Percentiles rank a stretch among this genome's conserved stretches.
These are phyloP conservation scores for Botryotinia calthae DNA, from an alignment of 2,329 filamentous ascomycete genomes.

Conservation along the genomic window DNA sequence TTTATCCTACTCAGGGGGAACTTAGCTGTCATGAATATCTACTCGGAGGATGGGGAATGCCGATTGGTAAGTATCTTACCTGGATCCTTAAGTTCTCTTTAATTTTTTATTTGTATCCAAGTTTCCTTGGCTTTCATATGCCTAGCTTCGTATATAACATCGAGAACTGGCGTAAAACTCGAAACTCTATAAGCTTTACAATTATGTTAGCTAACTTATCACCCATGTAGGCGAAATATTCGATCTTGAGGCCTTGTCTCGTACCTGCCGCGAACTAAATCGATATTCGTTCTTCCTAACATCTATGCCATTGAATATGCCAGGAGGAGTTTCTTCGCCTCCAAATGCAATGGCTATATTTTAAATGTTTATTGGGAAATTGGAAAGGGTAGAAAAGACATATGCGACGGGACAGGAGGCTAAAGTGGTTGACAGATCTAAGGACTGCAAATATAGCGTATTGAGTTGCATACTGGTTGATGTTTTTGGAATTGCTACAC, in stretches of 20 bases:
- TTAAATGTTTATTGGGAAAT: background rate
- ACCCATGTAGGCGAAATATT: constrained; percentile 38
- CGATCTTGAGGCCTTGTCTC: constrained; percentile 35
- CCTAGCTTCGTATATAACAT: background rate
- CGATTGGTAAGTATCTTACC: constrained; percentile 27
- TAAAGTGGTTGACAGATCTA: background rate
- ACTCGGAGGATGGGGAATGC: constrained; percentile 16
- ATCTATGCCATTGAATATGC: constrained; percentile 54
- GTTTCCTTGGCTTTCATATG: background rate
- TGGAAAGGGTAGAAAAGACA: background rate
- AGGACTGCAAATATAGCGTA: no score
- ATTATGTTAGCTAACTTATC: background rate
- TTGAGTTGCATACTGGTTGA: background rate
- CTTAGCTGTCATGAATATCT: constrained; percentile 17
- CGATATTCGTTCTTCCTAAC: constrained; percentile 62
- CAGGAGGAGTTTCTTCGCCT: constrained; percentile 32
- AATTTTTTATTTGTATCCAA: background rate
- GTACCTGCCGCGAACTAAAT: constrained; percentile 51
- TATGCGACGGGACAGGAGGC: background rate
- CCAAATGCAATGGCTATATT: constrained; percentile 35
- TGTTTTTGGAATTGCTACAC: background rate
- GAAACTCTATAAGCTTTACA: accelerated
- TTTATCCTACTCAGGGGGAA: background rate
- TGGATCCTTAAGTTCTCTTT: background rate
- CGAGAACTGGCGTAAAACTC: no score